These are phyloP conservation scores for Senecio squalidus DNA, from an alignment of 140 eudicot species.

Conservation along the genomic window DNA sequence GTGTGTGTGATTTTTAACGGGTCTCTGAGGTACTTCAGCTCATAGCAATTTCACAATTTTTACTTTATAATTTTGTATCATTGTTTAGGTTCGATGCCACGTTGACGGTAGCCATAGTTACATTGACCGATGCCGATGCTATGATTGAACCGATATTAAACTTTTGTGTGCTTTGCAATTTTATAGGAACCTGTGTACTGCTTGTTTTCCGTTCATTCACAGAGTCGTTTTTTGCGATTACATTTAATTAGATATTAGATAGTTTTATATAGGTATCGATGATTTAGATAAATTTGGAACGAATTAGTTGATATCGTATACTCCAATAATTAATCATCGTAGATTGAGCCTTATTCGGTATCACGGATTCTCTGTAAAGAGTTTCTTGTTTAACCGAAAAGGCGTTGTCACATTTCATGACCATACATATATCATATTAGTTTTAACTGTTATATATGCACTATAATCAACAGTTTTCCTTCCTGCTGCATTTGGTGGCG, in stretches of 20 bases:
- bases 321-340: conserved; percentile 10
- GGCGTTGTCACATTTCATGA: conserved; percentile 44
- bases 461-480: too few relatives aligned
- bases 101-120: conserved; percentile 53
- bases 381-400: conserved; percentile 7
- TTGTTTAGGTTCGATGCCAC: conserved; percentile 64
- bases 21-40: conserved; percentile 39
- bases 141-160: conserved; percentile 48
- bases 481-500: too few relatives aligned
- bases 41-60: too few relatives aligned
- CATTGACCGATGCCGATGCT: conserved; percentile 60
- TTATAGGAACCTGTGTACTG: conserved; percentile 67
- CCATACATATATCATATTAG: neutral
- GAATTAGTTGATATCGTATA: conserved; percentile 13
- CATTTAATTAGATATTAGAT: neutral
- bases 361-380: neutral
- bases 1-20: conserved; percentile 76
- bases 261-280: neutral
- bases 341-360: conserved; percentile 7
- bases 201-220: conserved; percentile 38
- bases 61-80: too few relatives aligned
- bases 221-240: conserved; percentile 67
- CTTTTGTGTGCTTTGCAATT: conserved; percentile 27
- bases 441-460: too few relatives aligned
- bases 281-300: conserved; percentile 2